Conservation (phyloP, 495 filamentous ascomycete genomes). For the Evernia prunastri region DNA sequence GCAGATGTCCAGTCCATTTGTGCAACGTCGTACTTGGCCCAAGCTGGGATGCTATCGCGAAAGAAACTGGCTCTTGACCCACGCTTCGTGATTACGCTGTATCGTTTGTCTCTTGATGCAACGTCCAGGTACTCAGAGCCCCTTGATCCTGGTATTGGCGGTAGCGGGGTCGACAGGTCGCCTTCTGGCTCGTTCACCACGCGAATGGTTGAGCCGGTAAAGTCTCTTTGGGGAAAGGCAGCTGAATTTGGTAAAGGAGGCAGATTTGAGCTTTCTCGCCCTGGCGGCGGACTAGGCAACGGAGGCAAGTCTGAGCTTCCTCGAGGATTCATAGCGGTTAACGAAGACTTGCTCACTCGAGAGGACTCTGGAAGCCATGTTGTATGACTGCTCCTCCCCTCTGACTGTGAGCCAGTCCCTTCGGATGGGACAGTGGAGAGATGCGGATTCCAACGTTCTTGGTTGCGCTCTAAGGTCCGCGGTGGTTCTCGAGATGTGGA, state of each 20-base stretch:
- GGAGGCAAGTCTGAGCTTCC: conserved; percentile 13
- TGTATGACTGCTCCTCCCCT: conserved; percentile 31
- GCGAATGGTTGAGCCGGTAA: conserved; percentile 42
- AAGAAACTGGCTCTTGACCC: conserved; percentile 48
- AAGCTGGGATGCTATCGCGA: conserved; percentile 51
- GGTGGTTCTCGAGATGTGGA: conserved; percentile 21
- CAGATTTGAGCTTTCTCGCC: background rate
- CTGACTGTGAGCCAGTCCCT: conserved; percentile 36
- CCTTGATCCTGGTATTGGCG: conserved; percentile 33
- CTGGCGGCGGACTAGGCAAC: background rate
- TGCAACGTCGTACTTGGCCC: conserved; percentile 46
- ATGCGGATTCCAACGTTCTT: conserved; percentile 63
- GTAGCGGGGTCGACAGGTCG: conserved; percentile 36
- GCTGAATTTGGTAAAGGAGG: conserved; percentile 16
- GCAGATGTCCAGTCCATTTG: background rate
- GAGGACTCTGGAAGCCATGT: conserved; percentile 20
- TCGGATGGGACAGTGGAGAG: conserved; percentile 68
- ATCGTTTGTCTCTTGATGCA: conserved; percentile 36
- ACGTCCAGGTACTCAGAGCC: conserved; percentile 33
- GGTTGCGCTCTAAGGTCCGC: conserved; percentile 35
- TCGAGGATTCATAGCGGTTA: conserved; percentile 20
- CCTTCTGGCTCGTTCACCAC: conserved; percentile 41
- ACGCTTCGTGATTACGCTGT: conserved; percentile 37
- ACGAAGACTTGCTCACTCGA: conserved; percentile 27
- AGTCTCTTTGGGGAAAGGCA: conserved; percentile 30